A percentile compares a stretch with the other conserved stretches of the same genome.
Evolutionary conservation across 2,329 filamentous ascomycete genomes (phyloP).

Genomic region (Hysterium pulicare): DNA sequence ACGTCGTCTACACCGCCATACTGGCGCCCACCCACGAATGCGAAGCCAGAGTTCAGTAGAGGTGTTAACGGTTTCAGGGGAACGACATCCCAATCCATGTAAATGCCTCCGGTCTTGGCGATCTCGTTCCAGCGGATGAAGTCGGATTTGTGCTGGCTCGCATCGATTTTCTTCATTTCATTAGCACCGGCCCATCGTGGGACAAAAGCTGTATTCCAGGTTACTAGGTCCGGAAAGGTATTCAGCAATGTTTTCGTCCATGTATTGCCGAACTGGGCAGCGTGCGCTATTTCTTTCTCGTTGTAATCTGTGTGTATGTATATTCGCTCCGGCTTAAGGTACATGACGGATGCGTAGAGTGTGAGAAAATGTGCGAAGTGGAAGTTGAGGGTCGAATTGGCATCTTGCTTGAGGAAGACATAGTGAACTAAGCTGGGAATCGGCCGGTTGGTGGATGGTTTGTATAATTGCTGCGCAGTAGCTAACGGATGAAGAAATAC

Average conservation of each 20-base stretch:
- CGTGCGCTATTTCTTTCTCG: constrained; percentile 11
- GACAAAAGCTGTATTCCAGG: constrained; percentile 9
- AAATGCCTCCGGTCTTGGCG: constrained; percentile 14
- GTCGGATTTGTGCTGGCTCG: constrained; percentile 19
- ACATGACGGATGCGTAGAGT: constrained; percentile 13
- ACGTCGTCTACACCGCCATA: constrained; percentile 27
- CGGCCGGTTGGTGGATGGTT: no score
- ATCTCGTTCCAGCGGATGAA: constrained; percentile 18
- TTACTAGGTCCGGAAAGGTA: constrained; percentile 11
- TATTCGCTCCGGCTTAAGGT: constrained; percentile 14
- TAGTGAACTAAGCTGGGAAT: constrained; percentile 21
- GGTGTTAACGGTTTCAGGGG: constrained; percentile 10
- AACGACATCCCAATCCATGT: constrained; percentile 20
- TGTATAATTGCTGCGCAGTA: no score
- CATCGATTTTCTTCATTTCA: constrained; percentile 8
- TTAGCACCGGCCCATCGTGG: constrained; percentile 12
- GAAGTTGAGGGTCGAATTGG: constrained; percentile 10
- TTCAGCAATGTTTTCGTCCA: constrained; percentile 20
- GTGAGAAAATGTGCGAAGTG: constrained; percentile 13
- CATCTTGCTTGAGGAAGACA: constrained; percentile 14
- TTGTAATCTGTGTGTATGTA: constrained; percentile 23
- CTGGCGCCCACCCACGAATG: constrained; percentile 15
- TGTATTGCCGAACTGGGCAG: constrained; percentile 7
- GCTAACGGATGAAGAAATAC: no score
- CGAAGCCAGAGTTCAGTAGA: constrained; percentile 12